Conservation (phyloP, 768 basidiomycete species). For the Suillus hirtellus region DNA sequence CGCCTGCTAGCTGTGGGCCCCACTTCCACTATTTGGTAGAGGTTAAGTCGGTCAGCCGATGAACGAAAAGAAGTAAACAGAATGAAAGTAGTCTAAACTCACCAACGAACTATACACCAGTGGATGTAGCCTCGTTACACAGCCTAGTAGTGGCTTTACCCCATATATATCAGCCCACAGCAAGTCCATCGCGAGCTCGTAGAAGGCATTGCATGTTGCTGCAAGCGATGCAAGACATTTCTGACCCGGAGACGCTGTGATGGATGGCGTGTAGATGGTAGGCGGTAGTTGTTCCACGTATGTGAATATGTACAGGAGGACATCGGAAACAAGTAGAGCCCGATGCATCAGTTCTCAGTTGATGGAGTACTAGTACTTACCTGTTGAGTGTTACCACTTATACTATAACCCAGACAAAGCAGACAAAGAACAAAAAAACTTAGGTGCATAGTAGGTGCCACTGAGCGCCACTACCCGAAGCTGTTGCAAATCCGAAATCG, state of each 20-base stretch:
- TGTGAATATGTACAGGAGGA: background rate
- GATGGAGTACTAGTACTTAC: background rate
- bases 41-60: background rate
- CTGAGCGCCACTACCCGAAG: too few relatives aligned
- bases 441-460: too few relatives aligned
- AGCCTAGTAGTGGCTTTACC: background rate
- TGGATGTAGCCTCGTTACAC: slow-evolving; percentile 1
- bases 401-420: background rate
- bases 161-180: background rate
- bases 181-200: background rate
- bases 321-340: background rate
- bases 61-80: background rate
- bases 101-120: background rate
- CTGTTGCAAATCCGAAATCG: too few relatives aligned
- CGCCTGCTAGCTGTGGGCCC: background rate
- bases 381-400: background rate
- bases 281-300: background rate
- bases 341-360: background rate
- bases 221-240: background rate
- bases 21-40: background rate
- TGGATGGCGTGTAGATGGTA: too few relatives aligned
- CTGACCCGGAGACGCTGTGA: background rate
- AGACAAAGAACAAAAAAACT: background rate
- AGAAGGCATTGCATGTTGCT: background rate
- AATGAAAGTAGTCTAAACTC: background rate